Percentiles rank a stretch among this genome's conserved stretches.
phyloP scores from a whole-genome alignment of 371 early-diverging fungal species.

The Circinella minor region DNA sequence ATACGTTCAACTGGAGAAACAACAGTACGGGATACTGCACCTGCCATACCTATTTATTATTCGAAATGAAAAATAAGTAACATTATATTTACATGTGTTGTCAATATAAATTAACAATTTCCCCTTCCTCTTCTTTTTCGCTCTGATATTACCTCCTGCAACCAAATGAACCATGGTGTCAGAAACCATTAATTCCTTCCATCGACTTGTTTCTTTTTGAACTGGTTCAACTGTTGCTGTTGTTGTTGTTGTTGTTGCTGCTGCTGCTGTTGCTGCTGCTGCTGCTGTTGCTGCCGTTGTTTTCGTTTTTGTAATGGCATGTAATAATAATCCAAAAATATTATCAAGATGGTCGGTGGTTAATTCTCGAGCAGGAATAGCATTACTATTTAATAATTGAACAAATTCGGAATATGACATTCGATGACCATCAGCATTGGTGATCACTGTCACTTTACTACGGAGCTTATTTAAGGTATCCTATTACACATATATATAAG shows the following conservation, averaged over 20 bases:
- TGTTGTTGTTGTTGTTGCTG: slow-evolving; percentile 8
- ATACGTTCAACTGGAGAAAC: slow-evolving; percentile 94
- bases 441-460: slow-evolving; percentile 17
- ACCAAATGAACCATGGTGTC: slow-evolving; percentile 81
- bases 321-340: slow-evolving; percentile 32
- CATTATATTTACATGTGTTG: background rate
- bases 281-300: slow-evolving; percentile 8
- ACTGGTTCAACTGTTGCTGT: slow-evolving; percentile 3
- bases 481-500: background rate
- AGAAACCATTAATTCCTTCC: slow-evolving; percentile 22
- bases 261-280: slow-evolving; percentile 6
- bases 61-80: background rate
- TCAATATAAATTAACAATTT: background rate
- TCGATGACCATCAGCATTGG: slow-evolving; percentile 14
- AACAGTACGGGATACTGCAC: slow-evolving; percentile 89
- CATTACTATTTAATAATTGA: slow-evolving; percentile 33
- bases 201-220: slow-evolving; percentile 5
- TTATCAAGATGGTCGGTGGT: slow-evolving; percentile 45
- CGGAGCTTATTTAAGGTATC: slow-evolving; percentile 22
- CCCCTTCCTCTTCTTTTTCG: no score
- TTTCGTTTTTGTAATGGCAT: slow-evolving; percentile 25
- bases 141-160: slow-evolving; percentile 70
- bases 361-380: slow-evolving; percentile 32
- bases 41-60: slow-evolving; percentile 61
- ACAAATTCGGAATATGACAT: slow-evolving; percentile 41